Conservation (phyloP, 176 grass and related monocot genomes). For the Echinochloa phyllopogon region DNA sequence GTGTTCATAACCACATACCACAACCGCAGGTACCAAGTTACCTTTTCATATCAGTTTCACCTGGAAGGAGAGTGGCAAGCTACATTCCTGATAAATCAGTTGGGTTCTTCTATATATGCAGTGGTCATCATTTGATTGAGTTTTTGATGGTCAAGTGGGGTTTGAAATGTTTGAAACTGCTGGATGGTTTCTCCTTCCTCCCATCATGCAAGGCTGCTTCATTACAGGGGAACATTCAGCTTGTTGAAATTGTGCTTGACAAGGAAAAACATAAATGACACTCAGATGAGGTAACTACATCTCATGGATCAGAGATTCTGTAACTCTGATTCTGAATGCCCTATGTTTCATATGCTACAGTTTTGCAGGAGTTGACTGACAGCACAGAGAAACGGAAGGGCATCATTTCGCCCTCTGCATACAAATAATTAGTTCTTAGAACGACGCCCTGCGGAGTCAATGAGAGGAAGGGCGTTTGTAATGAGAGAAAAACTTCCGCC, state of each 20-base stretch:
- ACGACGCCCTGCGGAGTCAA: not conserved
- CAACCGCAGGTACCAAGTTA: conserved; percentile 68
- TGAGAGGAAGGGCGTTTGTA: not conserved
- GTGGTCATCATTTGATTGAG: conserved; percentile 88
- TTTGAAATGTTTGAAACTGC: conserved; percentile 74
- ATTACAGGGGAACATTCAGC: conserved; percentile 80
- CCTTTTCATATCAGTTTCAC: not conserved
- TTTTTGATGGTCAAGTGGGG: conserved; percentile 95
- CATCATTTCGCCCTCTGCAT: not conserved
- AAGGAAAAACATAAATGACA: conserved; percentile 40
- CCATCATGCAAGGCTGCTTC: conserved; percentile 65
- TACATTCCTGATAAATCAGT: not conserved
- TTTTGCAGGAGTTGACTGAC: not conserved
- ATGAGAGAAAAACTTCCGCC: not conserved
- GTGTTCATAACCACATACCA: conserved; percentile 93
- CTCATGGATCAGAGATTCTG: not conserved
- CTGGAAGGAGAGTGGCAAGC: not conserved
- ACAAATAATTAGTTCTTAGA: not conserved
- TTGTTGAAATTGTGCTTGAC: conserved; percentile 66
- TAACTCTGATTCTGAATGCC: not conserved
- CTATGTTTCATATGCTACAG: not conserved
- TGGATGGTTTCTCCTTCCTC: conserved; percentile 83
- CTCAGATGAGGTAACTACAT: not conserved
- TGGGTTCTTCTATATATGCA: conserved; percentile 25
- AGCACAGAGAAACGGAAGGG: not conserved